These are phyloP conservation scores for Dothidotthia symphoricarpi DNA, from an alignment of 2,329 filamentous ascomycete species.

Conservation along the genomic window DNA sequence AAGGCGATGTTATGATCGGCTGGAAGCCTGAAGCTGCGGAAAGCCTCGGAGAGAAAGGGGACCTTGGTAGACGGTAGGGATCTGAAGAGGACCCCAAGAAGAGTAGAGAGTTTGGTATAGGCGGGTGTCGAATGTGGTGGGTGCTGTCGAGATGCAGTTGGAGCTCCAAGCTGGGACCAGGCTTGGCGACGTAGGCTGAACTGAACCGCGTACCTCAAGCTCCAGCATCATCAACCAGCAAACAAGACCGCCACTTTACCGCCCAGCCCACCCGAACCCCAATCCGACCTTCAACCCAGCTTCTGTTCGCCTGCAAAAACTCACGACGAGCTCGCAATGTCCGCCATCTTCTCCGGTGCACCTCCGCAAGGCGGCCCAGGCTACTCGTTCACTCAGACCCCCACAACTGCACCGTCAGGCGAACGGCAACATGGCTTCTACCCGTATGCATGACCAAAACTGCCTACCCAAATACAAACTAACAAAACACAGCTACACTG, in stretches of 20 bases:
- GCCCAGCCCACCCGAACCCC: conserved; percentile 11
- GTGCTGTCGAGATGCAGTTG: background rate
- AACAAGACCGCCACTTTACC: conserved; percentile 17
- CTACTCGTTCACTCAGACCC: conserved; percentile 60
- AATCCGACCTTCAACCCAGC: background rate
- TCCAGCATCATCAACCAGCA: conserved; percentile 23
- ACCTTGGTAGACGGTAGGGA: background rate
- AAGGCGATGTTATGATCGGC: conserved; percentile 5
- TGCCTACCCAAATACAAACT: conserved; percentile 11
- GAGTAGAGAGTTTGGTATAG: background rate
- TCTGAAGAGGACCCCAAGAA: background rate
- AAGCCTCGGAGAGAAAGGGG: background rate
- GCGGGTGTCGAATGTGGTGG: conserved; percentile 4
- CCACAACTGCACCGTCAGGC: conserved; percentile 48
- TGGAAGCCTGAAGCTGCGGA: background rate
- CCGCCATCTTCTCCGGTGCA: conserved; percentile 53
- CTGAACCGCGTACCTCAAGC: conserved; percentile 30
- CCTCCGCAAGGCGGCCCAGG: conserved; percentile 54
- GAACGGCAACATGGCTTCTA: conserved; percentile 79
- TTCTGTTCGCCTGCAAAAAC: conserved; percentile 1
- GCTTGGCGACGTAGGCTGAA: conserved; percentile 11
- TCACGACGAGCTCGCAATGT: conserved; percentile 45
- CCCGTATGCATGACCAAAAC: conserved; percentile 62
- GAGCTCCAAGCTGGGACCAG: conserved; percentile 11
- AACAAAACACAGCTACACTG: conserved; percentile 69